Evolutionary conservation across 2,329 filamentous ascomycete species (phyloP).

Genomic region (Nemania diffusa): DNA sequence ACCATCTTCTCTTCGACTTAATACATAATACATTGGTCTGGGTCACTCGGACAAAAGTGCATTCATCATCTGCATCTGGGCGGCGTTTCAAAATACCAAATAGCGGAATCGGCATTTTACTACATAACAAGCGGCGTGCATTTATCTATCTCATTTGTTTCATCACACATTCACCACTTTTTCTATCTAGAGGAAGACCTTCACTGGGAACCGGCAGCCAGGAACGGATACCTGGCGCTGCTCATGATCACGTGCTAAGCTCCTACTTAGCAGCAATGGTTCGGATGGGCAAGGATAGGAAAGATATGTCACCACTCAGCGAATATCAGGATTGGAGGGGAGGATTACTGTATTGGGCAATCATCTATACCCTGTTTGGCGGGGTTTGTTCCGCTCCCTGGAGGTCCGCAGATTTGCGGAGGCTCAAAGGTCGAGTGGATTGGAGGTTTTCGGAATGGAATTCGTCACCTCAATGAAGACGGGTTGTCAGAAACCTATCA

Average conservation of each 20-base stretch:
- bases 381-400: constrained; percentile 46
- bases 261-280: constrained; percentile 1
- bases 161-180: constrained; percentile 23
- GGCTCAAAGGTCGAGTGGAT: constrained; percentile 46
- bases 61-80: constrained; percentile 51
- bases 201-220: constrained; percentile 18
- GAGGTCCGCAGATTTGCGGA: constrained; percentile 37
- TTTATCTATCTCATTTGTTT: constrained; percentile 42
- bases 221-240: constrained; percentile 21
- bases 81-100: constrained; percentile 51
- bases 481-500: constrained; percentile 28
- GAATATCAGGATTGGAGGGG: constrained; percentile 37
- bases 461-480: constrained; percentile 28
- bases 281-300: constrained; percentile 24
- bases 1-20: constrained; percentile 43
- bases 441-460: constrained; percentile 24
- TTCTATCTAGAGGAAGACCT: constrained; percentile 22
- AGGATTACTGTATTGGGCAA: constrained; percentile 46
- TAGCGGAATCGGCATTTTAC: constrained; percentile 49
- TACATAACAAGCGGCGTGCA: constrained; percentile 44
- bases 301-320: constrained; percentile 47
- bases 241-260: constrained; percentile 38
- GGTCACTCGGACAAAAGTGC: constrained; percentile 41
- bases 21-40: constrained; percentile 37
- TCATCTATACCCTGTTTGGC: constrained; percentile 33